These are phyloP conservation scores for peach (Prunus persica) DNA, from an alignment of 306 rosid species.

Conservation along the genomic window DNA sequence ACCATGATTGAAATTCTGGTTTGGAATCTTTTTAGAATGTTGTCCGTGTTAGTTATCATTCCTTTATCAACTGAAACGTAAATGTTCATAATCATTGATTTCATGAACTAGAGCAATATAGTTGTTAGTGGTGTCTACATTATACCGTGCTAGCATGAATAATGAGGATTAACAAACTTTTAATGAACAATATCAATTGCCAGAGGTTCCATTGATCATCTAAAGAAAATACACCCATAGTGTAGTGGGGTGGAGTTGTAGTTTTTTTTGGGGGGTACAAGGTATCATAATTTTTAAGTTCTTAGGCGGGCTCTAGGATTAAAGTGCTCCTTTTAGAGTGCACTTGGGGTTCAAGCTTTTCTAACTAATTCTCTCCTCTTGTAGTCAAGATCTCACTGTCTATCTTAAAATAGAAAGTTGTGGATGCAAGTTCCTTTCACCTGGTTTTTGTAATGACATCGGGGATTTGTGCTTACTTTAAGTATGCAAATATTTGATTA, in stretches of 20 bases:
- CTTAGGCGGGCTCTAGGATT: background rate
- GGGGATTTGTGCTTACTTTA: background rate
- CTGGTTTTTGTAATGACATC: background rate
- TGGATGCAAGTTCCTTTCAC: background rate
- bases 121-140: background rate
- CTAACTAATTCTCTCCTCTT: background rate
- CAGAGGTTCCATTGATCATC: background rate
- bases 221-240: background rate
- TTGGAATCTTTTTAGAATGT: background rate
- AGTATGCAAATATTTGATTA: background rate
- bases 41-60: background rate
- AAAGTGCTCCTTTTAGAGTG: background rate
- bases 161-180: background rate
- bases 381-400: background rate
- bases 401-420: background rate
- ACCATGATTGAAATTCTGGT: background rate
- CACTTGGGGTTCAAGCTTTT: background rate
- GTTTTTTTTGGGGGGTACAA: background rate
- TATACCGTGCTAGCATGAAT: background rate
- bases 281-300: background rate
- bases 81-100: background rate
- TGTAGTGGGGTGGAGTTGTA: background rate
- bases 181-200: background rate
- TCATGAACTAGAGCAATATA: background rate
- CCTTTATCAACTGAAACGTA: background rate